Evolutionary conservation across 2,329 filamentous ascomycete genomes (phyloP).

Genomic region (Chaetomiaceae sp.): DNA sequence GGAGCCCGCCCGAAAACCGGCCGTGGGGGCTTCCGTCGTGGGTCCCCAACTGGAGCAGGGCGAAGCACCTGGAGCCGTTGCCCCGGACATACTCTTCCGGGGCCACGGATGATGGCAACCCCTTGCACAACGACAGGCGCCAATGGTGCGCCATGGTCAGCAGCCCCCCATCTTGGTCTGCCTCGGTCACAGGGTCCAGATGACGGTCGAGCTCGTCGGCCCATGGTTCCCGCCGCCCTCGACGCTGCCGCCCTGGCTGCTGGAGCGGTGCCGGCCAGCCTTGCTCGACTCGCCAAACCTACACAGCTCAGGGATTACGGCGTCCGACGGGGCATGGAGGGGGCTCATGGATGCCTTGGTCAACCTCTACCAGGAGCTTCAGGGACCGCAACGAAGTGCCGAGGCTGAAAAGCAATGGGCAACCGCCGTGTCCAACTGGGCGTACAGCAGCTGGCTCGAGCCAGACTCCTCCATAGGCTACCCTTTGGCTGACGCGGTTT

Average conservation of each 20-base stretch:
- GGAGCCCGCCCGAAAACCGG: not conserved
- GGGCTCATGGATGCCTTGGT: not conserved
- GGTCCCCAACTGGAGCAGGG: not conserved
- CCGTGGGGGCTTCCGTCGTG: not conserved
- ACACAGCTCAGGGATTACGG: not conserved
- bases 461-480: not conserved
- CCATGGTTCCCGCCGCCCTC: not conserved
- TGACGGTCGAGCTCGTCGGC: not conserved
- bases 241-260: not conserved
- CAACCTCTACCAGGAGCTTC: not conserved
- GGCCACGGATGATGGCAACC: not conserved
- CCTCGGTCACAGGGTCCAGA: not conserved
- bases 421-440: not conserved
- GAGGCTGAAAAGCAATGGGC: not conserved
- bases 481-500: not conserved
- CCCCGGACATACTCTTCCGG: not conserved
- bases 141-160: not conserved
- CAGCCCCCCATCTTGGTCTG: not conserved
- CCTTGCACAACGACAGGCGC: not conserved
- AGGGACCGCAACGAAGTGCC: not conserved
- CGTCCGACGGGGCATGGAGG: too few species aligned
- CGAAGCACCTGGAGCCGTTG: not conserved
- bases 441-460: not conserved
- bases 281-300: not conserved
- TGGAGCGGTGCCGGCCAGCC: not conserved